Percentiles rank a stretch among this genome's conserved stretches.
These are phyloP conservation scores for Juncus inflexus DNA, from an alignment of 176 grass and related monocot genomes.

Conservation along the genomic window DNA sequence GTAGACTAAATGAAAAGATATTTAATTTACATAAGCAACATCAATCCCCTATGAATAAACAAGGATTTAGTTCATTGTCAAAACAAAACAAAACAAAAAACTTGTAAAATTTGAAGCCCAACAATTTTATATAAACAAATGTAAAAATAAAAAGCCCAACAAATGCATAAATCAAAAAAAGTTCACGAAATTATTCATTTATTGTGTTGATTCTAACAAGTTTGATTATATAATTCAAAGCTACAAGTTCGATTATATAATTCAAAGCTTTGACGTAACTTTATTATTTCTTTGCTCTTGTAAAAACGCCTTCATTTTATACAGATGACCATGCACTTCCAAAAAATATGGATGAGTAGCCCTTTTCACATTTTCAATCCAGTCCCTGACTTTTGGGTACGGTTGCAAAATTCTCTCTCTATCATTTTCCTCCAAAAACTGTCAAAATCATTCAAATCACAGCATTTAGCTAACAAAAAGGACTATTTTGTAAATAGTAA, in stretches of 20 bases:
- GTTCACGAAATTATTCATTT: no score
- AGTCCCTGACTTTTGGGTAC: constrained; percentile 46
- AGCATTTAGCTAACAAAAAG: no score
- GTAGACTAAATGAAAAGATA: no score
- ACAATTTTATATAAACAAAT: no score
- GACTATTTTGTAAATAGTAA: not conserved
- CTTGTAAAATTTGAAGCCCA: no score
- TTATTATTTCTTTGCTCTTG: constrained; percentile 16
- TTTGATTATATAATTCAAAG: constrained; percentile 2
- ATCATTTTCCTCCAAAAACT: constrained; percentile 46
- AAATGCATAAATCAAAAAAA: no score
- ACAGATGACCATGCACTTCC: constrained; percentile 43
- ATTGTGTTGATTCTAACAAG: no score
- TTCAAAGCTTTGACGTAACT: constrained; percentile 18
- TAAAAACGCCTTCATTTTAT: constrained; percentile 39
- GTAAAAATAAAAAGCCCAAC: no score
- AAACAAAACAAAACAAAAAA: no score
- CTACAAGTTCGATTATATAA: not conserved
- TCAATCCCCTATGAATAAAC: no score
- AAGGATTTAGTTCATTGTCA: no score
- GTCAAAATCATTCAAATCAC: constrained; percentile 10
- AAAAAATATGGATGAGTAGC: constrained; percentile 77
- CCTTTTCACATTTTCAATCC: constrained; percentile 84
- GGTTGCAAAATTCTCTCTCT: constrained; percentile 43
- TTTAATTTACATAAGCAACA: no score